Percentiles rank a stretch among this genome's conserved stretches.
Conservation (phyloP, 768 basidiomycete genomes). For the Psilocybe cyanescens region DNA sequence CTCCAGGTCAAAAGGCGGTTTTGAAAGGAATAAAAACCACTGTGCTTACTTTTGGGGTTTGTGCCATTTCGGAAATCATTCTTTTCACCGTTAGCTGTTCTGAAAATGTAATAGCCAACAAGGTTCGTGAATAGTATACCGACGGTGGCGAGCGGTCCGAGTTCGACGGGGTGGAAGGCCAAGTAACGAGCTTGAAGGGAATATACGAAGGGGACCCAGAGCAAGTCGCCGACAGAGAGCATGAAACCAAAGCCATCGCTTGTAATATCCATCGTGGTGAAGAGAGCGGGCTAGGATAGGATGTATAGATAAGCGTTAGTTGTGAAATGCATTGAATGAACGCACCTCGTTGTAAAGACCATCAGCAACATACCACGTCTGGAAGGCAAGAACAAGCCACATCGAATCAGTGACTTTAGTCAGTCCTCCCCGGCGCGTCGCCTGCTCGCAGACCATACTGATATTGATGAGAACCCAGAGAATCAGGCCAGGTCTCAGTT, state of each 20-base stretch:
- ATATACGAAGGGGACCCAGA: slow-evolving; percentile 96
- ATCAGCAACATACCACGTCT: slow-evolving; percentile 86
- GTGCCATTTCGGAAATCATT: slow-evolving; percentile 92
- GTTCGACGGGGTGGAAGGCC: slow-evolving; percentile 84
- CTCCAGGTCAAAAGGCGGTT: neutral
- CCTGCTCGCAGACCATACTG: slow-evolving; percentile 91
- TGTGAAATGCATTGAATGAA: neutral
- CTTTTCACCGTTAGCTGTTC: slow-evolving; percentile 89
- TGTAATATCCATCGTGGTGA: slow-evolving; percentile 97
- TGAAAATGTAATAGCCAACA: slow-evolving; percentile 90
- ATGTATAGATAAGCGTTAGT: too few relatives aligned
- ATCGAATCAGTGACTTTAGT: slow-evolving; percentile 82
- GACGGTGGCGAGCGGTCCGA: slow-evolving; percentile 62
- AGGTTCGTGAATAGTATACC: slow-evolving; percentile 67
- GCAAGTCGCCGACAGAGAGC: slow-evolving; percentile 84
- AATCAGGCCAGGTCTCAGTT: slow-evolving; percentile 89
- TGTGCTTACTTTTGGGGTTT: slow-evolving; percentile 85
- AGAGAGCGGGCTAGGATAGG: slow-evolving; percentile 68
- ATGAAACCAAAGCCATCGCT: slow-evolving; percentile 99
- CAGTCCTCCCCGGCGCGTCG: slow-evolving; percentile 74
- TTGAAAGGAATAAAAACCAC: neutral
- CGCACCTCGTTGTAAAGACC: slow-evolving; percentile 87
- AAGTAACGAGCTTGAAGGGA: slow-evolving; percentile 93
- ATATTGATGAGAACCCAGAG: slow-evolving; percentile 92
- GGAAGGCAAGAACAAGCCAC: slow-evolving; percentile 87